Conservation (phyloP, 1,139 yeast species). For the Kluyveromyces marxianus region DNA sequence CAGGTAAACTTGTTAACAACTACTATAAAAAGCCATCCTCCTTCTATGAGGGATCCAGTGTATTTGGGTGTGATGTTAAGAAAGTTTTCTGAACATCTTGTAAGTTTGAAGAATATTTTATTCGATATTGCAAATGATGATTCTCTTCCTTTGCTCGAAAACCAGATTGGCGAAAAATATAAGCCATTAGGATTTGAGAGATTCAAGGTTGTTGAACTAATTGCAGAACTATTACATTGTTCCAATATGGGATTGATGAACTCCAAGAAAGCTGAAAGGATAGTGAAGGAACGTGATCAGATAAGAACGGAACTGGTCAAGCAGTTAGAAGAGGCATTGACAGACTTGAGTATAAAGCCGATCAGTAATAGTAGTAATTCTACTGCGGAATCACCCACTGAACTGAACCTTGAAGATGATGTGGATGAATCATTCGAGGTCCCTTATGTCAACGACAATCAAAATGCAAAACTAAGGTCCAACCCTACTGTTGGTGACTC, state of each 20-base stretch:
- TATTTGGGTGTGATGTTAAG: slow-evolving; percentile 34
- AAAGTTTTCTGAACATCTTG: slow-evolving; percentile 28
- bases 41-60: slow-evolving; percentile 80
- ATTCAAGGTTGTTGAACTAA: slow-evolving; percentile 86
- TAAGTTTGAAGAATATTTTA: slow-evolving; percentile 39
- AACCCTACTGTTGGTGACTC: slow-evolving; percentile 85
- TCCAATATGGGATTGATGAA: slow-evolving; percentile 92
- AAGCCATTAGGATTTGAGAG: slow-evolving; percentile 95
- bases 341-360: slow-evolving; percentile 30
- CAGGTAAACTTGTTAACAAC: slow-evolving; percentile 77
- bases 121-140: slow-evolving; percentile 16
- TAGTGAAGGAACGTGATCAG: slow-evolving; percentile 68
- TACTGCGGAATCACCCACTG: slow-evolving; percentile 4
- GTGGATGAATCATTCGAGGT: slow-evolving; percentile 40
- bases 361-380: slow-evolving; percentile 13
- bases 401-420: slow-evolving; percentile 19
- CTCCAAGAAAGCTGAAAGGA: slow-evolving; percentile 73
- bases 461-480: slow-evolving; percentile 49
- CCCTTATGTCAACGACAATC: slow-evolving; percentile 49
- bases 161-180: slow-evolving; percentile 25
- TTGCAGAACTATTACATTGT: slow-evolving; percentile 92
- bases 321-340: slow-evolving; percentile 29
- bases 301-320: slow-evolving; percentile 43
- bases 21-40: slow-evolving; percentile 79
- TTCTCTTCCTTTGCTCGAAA: slow-evolving; percentile 13